A percentile compares a stretch with the other conserved stretches of the same genome.
phyloP scores from a whole-genome alignment of 164 flowering plant species.

The Magnolia changhungtana region DNA sequence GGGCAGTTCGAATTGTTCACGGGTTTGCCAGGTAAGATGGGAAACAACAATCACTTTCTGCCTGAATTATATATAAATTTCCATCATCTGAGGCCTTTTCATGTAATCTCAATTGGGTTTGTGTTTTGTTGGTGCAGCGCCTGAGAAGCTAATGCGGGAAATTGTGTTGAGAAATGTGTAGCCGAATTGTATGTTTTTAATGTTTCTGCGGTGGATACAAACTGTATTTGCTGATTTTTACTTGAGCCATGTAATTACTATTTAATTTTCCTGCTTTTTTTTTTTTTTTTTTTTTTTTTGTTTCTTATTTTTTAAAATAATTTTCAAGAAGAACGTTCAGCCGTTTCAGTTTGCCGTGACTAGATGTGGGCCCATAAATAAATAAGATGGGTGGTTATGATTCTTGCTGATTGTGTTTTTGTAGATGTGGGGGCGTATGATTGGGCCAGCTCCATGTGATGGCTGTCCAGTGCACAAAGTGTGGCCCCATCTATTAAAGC shows the following conservation, averaged over 20 bases:
- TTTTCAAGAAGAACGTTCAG: background rate
- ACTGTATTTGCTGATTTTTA: background rate
- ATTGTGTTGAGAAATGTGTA: slow-evolving; percentile 10
- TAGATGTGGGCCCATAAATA: background rate
- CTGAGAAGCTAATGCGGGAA: slow-evolving; percentile 17
- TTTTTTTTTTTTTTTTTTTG: background rate
- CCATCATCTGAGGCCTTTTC: background rate
- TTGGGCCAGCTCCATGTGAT: too few relatives aligned
- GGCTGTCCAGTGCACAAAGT: too few relatives aligned
- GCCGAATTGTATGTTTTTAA: background rate
- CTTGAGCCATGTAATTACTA: background rate
- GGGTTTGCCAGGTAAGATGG: slow-evolving; percentile 76
- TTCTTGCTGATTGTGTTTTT: too few relatives aligned
- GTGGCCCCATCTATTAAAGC: too few relatives aligned
- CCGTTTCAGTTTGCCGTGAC: background rate
- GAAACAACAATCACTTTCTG: too few relatives aligned
- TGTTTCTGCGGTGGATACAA: background rate
- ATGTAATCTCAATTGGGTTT: background rate
- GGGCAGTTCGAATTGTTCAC: slow-evolving; percentile 84
- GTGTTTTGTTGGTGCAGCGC: slow-evolving; percentile 12
- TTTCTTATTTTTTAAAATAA: background rate
- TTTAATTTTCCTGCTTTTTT: background rate
- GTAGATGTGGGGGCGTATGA: too few relatives aligned
- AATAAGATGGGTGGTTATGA: background rate
- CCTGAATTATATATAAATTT: background rate